Percentiles rank a stretch among this genome's conserved stretches.
phyloP scores from a whole-genome alignment of 2,329 filamentous ascomycete species.

The Ophiocordyceps camponoti-saundersi region DNA sequence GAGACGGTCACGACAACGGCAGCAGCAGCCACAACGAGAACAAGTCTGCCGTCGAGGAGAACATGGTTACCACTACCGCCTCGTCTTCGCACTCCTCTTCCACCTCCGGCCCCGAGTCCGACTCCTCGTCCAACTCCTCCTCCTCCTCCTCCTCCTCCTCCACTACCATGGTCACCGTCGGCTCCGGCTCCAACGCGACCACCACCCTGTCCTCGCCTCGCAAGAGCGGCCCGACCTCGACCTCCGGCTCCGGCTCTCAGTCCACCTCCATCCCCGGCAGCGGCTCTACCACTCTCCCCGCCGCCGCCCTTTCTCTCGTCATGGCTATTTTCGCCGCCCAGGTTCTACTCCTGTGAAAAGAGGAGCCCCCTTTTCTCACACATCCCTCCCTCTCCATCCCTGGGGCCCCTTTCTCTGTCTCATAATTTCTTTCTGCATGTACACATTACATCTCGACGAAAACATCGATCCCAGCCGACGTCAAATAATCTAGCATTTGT shows the following conservation, averaged over 20 bases:
- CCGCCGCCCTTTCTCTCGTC: not conserved
- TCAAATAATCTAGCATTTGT: not conserved
- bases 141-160: not conserved
- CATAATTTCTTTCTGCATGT: not conserved
- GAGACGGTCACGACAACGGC: not conserved
- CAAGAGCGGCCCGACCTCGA: not conserved
- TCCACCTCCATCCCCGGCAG: not conserved
- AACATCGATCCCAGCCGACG: not conserved
- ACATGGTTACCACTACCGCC: constrained; percentile 1
- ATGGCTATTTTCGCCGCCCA: not conserved
- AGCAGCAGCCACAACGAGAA: not conserved
- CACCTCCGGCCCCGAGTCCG: not conserved
- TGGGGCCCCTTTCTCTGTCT: too few relatives aligned
- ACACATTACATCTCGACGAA: not conserved
- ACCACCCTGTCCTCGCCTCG: too few relatives aligned
- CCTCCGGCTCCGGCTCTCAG: not conserved
- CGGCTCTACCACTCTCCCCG: not conserved
- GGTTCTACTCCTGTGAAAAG: not conserved
- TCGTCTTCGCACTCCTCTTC: constrained; percentile 1
- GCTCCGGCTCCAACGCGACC: not conserved
- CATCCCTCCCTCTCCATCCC: too few relatives aligned
- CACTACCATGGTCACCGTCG: not conserved
- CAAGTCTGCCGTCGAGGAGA: not conserved
- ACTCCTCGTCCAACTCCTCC: not conserved
- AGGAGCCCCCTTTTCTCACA: not conserved